Percentiles rank a stretch among this genome's conserved stretches.
Evolutionary conservation across 2,329 filamentous ascomycete species (phyloP).

Genomic region (Aspergillus brasiliensis): DNA sequence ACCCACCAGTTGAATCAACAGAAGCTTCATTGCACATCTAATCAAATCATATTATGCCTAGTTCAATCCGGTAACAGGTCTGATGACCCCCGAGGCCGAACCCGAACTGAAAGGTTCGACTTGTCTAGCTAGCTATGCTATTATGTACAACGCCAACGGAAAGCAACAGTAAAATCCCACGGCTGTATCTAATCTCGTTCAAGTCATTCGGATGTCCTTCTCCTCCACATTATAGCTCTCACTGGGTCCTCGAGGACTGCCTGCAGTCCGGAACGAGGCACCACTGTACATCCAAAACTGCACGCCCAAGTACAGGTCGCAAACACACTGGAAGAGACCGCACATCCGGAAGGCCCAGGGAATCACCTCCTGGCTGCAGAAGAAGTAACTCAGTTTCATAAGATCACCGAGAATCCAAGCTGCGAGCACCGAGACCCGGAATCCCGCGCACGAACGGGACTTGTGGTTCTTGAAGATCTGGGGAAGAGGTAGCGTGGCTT

Average conservation of each 20-base stretch:
- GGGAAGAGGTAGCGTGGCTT: constrained; percentile 51
- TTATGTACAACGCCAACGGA: constrained; percentile 5
- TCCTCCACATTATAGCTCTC: constrained; percentile 33
- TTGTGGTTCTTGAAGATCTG: constrained; percentile 52
- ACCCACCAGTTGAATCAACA: not conserved
- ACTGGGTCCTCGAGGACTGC: constrained; percentile 26
- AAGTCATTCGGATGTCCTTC: constrained; percentile 45
- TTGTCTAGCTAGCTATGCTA: not conserved
- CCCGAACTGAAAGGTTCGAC: not conserved
- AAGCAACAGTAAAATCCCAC: not conserved
- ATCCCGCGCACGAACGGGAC: constrained; percentile 52
- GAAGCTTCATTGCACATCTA: not conserved
- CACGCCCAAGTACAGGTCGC: constrained; percentile 50
- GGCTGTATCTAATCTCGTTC: constrained; percentile 9
- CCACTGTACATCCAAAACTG: constrained; percentile 52
- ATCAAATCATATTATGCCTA: not conserved
- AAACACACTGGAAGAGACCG: constrained; percentile 52
- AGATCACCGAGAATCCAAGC: constrained; percentile 53
- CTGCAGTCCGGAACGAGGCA: constrained; percentile 25
- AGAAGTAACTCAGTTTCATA: constrained; percentile 56
- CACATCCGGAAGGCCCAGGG: constrained; percentile 53
- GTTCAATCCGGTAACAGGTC: not conserved
- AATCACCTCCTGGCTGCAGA: constrained; percentile 45
- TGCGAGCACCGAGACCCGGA: constrained; percentile 50
- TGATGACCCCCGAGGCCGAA: not conserved